Evolutionary conservation across 2,329 filamentous ascomycete species (phyloP), one percentile per base, ranked within the genome.

Genomic region (Fusarium abutilonis): DNA sequence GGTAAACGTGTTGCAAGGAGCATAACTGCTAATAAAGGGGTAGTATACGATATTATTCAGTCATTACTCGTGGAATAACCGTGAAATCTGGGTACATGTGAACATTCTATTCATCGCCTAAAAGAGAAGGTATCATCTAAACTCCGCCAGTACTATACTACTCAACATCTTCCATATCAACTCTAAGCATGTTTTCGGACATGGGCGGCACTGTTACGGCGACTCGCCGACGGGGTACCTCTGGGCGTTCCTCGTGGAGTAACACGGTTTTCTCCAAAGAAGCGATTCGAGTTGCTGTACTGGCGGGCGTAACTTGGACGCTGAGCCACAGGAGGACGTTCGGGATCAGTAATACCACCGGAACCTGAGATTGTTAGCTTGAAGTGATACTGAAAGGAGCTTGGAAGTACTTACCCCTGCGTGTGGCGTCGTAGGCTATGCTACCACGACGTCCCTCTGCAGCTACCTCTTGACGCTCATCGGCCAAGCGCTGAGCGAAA

Each of bases 401-500:
- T 1, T 14, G 0, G 23, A 34, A n/a, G 2, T 4, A 67, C 73
- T 70, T 68, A 76, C 74, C 67, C 55, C 68, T 59, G 42, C 72
- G 65, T 14, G 51, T 55, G 14, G 26, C 32, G 6, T 74, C 72
- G 11, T 68, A 63, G 0, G 70, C 32, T 23, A 71, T 40, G 11
- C 73, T 75, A 34, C 61, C 66, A 3, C 71, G 71, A 11, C 68
- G 74, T 3, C 73, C 76, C 10, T 72, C 71, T 14, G 66, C 62
- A 0, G 57, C 44, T 1, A 68, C 63, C 6, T 75, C 75, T 11
- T 72, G 68, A 0, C 75, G 72, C 13, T 74, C 81, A 15, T 77
- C 76, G 10, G 83, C 83, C 3, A 91, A 76, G 36, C 82, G 82
- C 74, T 89, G 86, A 0, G 88, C 88, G 65, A 90, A 90, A 0